Percentiles rank a stretch among this genome's conserved stretches.
These are phyloP conservation scores for Colletotrichum lupini DNA, from an alignment of 2,329 filamentous ascomycete genomes.

Conservation along the genomic window DNA sequence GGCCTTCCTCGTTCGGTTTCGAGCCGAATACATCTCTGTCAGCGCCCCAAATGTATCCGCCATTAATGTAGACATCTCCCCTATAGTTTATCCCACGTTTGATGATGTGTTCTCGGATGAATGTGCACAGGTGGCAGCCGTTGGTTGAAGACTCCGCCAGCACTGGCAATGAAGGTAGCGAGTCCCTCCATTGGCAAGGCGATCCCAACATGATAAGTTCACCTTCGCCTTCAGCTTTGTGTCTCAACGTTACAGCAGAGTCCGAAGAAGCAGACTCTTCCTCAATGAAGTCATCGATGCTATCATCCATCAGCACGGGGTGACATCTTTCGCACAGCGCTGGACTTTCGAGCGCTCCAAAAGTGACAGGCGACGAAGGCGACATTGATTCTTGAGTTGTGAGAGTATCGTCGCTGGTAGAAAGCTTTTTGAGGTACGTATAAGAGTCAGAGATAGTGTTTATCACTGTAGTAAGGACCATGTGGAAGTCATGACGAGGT, in stretches of 20 bases:
- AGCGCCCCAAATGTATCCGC: not conserved
- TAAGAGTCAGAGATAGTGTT: too few species aligned
- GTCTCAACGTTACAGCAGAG: not conserved
- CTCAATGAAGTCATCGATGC: not conserved
- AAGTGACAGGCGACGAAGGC: not conserved
- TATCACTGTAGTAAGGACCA: too few species aligned
- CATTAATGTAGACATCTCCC: not conserved
- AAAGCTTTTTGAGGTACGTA: too few species aligned
- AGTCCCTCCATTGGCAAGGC: not conserved
- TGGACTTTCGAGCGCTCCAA: too few species aligned
- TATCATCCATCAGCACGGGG: not conserved
- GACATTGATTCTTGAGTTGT: too few species aligned
- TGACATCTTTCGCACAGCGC: not conserved
- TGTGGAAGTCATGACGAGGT: too few species aligned
- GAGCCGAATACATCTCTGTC: not conserved
- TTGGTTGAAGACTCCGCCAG: not conserved
- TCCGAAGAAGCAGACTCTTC: not conserved
- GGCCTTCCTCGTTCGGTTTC: not conserved
- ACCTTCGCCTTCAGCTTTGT: not conserved
- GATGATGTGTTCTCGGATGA: not conserved
- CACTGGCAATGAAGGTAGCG: not conserved
- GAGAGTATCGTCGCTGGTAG: too few species aligned
- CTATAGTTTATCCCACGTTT: not conserved
- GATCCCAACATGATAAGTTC: not conserved
- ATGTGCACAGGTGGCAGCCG: not conserved